Base-by-base conservation (phyloP, 208 protist genomes). In the Leptomonas pyrrhocoris region DNA sequence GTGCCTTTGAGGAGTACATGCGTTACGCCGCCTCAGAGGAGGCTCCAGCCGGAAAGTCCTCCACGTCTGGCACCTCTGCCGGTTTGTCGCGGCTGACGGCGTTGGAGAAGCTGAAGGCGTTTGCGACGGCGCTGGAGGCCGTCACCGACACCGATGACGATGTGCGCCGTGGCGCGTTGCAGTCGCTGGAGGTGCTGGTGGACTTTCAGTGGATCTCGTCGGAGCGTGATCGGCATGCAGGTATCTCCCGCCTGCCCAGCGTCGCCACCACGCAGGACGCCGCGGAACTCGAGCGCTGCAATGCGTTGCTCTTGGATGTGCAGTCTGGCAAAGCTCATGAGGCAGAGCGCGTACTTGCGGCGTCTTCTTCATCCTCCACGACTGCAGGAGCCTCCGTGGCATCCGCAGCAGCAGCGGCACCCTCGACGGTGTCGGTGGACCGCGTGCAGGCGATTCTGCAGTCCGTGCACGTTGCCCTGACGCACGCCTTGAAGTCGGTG, bases 71-170 rank as follows among this genome's bases (percentile, higher is more conserved):
- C 0, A 42, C 34, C 42, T 38, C 54, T 34, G 21, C 23, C 19
- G 38, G 66, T 25, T 61, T 57, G 27, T 38, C 8, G 11, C 60
- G 65, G 1, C 59, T 93, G 61, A 83, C 61, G 27, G 74, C 88
- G 43, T 38, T 94, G 12, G 79, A 89, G 27, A 65, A 83, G 40
- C 73, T 91, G 21, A 85, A 74, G 51, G 73, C 72, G 42, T 94
- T 85, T 66, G 55, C 84, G 11, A 78, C 77, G 28, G 85, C 88
- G 6, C 61, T 94, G 36, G 83, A 94, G 53, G 85, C 85, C 8
- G 67, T 94, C 72, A 84, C 83, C 1, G 88, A 94, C 76, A 94
- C 88, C 18, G 85, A 91, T 25, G 83, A 84, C 36, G 81, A 86
- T 30, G 88, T 91, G 21, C 85, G 88, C 28, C 62, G 58, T 9